A percentile compares a stretch with the other conserved stretches of the same genome.
Evolutionary conservation across 192 early-diverging fungal genomes (phyloP).

Genomic region (Dissophora ornata): DNA sequence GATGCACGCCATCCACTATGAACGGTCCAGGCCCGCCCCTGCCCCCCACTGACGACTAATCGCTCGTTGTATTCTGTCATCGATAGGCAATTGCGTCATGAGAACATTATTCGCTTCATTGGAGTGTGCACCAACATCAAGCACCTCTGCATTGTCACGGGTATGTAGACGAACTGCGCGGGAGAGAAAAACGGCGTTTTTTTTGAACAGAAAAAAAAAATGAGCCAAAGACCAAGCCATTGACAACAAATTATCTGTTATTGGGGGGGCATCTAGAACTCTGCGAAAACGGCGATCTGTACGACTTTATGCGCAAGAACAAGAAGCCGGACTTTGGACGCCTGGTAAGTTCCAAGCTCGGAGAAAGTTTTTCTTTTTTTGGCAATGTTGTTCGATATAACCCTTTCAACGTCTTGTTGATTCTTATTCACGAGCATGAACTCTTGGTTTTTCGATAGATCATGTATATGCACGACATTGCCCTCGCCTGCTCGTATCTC

Average conservation of each 20-base stretch:
- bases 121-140: constrained; percentile 77
- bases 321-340: constrained; percentile 74
- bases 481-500: constrained; percentile 77
- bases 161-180: constrained; percentile 3
- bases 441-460: constrained; percentile 45
- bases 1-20: too few species aligned
- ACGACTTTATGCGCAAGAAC: constrained; percentile 76
- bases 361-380: too few species aligned
- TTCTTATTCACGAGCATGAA: background rate
- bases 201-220: too few species aligned
- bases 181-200: too few species aligned
- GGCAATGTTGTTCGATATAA: too few species aligned
- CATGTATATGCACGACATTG: constrained; percentile 85
- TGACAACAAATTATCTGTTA: too few species aligned
- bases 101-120: constrained; percentile 82
- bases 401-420: background rate
- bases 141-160: constrained; percentile 77
- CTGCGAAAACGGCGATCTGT: constrained; percentile 80
- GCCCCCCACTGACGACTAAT: too few species aligned
- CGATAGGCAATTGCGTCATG: constrained; percentile 82
- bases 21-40: too few species aligned
- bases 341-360: constrained; percentile 47
- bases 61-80: too few species aligned
- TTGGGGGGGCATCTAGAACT: constrained; percentile 55
- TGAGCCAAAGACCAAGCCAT: too few species aligned